Conservation (phyloP, 495 filamentous ascomycete species). For the Hypomontagnella monticulosa region DNA sequence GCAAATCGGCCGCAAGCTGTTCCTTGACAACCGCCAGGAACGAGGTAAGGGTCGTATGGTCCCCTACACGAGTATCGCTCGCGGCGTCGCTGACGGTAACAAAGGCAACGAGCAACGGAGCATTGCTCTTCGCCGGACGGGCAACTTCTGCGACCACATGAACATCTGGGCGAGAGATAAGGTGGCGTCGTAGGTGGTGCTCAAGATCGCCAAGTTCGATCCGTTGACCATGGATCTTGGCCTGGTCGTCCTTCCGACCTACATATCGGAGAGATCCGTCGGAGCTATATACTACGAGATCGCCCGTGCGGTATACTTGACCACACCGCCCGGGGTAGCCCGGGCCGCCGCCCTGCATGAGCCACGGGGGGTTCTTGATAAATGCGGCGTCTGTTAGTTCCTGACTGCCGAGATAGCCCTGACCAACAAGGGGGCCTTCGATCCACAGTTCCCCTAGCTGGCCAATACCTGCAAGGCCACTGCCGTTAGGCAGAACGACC, state of each 20-base stretch:
- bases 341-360: conserved; percentile 1
- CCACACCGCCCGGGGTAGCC: too few relatives aligned
- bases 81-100: too few relatives aligned
- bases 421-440: conserved; percentile 65
- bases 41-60: too few relatives aligned
- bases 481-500: conserved; percentile 48
- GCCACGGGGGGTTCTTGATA: conserved; percentile 54
- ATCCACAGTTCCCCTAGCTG: conserved; percentile 79
- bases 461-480: conserved; percentile 67
- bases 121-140: too few relatives aligned
- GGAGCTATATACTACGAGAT: conserved; percentile 62
- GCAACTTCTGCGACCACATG: too few relatives aligned
- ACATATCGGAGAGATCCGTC: conserved; percentile 47
- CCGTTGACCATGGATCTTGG: conserved; percentile 53
- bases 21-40: too few relatives aligned
- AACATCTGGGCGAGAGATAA: too few relatives aligned
- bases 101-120: too few relatives aligned
- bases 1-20: too few relatives aligned
- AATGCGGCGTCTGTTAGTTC: conserved; percentile 45
- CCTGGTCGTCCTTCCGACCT: conserved; percentile 52
- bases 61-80: too few relatives aligned
- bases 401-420: conserved; percentile 34
- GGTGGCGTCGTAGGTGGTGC: too few relatives aligned
- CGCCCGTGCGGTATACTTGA: conserved; percentile 61
- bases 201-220: conserved; percentile 55